Evolutionary conservation across 2,329 filamentous ascomycete species (phyloP).

Genomic region (Xylariaceae sp.): DNA sequence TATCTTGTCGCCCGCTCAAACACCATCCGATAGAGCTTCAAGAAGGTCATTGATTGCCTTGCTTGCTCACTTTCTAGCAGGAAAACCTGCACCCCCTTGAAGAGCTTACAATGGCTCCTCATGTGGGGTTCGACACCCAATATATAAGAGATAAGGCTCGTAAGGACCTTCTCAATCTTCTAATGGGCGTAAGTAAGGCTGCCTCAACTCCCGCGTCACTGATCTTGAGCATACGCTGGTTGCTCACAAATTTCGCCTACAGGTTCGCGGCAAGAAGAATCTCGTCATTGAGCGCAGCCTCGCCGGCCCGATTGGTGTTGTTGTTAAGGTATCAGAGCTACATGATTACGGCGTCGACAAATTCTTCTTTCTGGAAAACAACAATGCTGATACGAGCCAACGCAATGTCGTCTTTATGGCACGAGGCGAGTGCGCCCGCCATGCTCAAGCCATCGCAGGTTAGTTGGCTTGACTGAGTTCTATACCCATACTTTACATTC

Average conservation of each 20-base stretch:
- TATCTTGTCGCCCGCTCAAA: slow-evolving; percentile 9
- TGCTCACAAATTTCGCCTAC: slow-evolving; percentile 30
- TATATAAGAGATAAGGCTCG: slow-evolving; percentile 82
- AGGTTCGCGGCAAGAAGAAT: slow-evolving; percentile 99
- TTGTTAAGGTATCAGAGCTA: slow-evolving; percentile 93
- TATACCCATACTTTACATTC: not conserved
- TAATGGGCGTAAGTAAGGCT: slow-evolving; percentile 84
- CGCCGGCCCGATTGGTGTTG: slow-evolving; percentile 85
- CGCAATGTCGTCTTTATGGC: slow-evolving; percentile 94
- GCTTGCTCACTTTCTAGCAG: slow-evolving; percentile 9
- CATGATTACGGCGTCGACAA: slow-evolving; percentile 98
- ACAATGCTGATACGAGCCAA: slow-evolving; percentile 92
- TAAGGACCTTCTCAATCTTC: slow-evolving; percentile 85
- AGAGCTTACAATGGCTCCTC: slow-evolving; percentile 71
- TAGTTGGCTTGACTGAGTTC: slow-evolving; percentile 45
- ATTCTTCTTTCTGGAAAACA: slow-evolving; percentile 95
- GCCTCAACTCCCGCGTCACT: slow-evolving; percentile 25
- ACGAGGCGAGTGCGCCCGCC: slow-evolving; percentile 84
- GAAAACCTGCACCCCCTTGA: slow-evolving; percentile 47
- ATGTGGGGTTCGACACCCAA: slow-evolving; percentile 73
- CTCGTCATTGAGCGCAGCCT: slow-evolving; percentile 90
- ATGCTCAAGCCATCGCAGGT: slow-evolving; percentile 89
- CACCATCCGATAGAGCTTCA: slow-evolving; percentile 18
- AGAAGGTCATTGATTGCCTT: not conserved
- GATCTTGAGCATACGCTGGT: slow-evolving; percentile 17